Evolutionary conservation across 1,284 basidiomycete genomes (phyloP).

Genomic region (Heliocybe sulcata): DNA sequence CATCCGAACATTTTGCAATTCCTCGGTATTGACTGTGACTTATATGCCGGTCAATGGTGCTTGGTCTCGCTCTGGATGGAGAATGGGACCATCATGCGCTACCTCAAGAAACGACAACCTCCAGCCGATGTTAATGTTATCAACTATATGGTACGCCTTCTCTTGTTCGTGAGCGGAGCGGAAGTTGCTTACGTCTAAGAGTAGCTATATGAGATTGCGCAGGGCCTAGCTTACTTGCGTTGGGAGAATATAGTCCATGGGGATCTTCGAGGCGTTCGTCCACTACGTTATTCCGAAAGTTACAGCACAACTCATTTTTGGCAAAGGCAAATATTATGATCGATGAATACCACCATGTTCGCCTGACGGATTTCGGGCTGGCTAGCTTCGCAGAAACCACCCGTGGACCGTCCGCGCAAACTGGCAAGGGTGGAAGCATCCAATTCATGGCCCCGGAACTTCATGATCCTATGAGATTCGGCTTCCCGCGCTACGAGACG

Average conservation of each 20-base stretch:
- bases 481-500: no score
- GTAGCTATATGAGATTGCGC: conserved; percentile 6
- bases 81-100: not conserved
- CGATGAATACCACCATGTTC: not conserved
- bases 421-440: conserved; percentile 6
- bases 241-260: conserved; percentile 10
- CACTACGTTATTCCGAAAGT: not conserved
- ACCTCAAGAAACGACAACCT: not conserved
- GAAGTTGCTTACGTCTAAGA: no score
- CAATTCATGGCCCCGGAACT: conserved; percentile 14
- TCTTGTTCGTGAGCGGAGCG: no score
- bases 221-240: conserved; percentile 10
- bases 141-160: not conserved
- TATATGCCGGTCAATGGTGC: no score
- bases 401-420: not conserved
- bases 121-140: not conserved
- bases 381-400: conserved; percentile 5
- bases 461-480: not conserved
- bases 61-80: conserved; percentile 2
- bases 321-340: conserved; percentile 11
- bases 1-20: no score
- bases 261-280: conserved; percentile 8
- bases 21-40: no score
- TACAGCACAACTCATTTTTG: not conserved
- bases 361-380: conserved; percentile 11